Evolutionary conservation across 2,329 filamentous ascomycete genomes (phyloP).

Genomic region (Fusarium scirpi): DNA sequence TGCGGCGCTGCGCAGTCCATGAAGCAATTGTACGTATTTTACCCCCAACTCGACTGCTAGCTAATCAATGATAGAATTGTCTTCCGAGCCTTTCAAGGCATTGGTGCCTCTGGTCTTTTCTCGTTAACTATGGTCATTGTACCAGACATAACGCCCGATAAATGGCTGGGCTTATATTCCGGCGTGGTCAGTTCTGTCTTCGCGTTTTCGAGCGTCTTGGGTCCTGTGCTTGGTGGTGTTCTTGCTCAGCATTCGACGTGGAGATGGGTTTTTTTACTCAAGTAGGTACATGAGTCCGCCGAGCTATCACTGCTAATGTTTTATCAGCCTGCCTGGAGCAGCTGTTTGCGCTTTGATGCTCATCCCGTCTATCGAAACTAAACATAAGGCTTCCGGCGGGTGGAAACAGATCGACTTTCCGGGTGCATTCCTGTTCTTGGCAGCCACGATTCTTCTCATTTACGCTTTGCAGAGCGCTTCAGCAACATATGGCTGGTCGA

Average conservation of each 20-base stretch:
- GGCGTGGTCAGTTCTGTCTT: slow-evolving; percentile 4
- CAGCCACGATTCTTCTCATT: not conserved
- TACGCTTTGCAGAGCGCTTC: not conserved
- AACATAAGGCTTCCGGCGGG: not conserved
- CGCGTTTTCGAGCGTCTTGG: slow-evolving; percentile 12
- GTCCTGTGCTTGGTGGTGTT: slow-evolving; percentile 9
- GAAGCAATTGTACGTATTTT: not conserved
- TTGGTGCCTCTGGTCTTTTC: not conserved
- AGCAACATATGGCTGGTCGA: not conserved
- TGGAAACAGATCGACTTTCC: not conserved
- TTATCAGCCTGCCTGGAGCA: not conserved
- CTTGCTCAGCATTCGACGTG: slow-evolving; percentile 13
- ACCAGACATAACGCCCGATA: not conserved
- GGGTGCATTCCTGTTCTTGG: not conserved
- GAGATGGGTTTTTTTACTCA: slow-evolving; percentile 22
- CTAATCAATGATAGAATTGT: not conserved
- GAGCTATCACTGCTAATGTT: not conserved
- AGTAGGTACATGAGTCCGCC: not conserved
- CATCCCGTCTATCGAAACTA: not conserved
- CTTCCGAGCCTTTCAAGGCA: not conserved
- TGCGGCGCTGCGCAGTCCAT: not conserved
- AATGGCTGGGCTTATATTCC: not conserved
- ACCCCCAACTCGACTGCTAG: too few species aligned
- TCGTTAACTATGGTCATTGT: not conserved
- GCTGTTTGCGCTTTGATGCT: not conserved